phyloP scores from a whole-genome alignment of 176 grass and related monocot genomes.

The Oryza meridionalis region DNA sequence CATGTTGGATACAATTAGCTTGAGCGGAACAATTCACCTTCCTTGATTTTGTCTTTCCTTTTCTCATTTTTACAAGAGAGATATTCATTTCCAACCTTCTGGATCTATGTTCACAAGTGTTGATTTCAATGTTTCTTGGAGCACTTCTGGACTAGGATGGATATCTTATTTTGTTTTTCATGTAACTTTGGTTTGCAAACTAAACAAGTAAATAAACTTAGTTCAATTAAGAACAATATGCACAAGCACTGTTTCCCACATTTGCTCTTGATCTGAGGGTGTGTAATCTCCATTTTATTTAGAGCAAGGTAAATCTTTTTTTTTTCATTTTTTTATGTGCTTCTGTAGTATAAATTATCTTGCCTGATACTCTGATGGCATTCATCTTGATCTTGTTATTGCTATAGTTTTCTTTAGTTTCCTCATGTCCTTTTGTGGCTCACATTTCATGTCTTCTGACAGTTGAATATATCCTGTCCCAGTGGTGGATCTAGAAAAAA shows the following conservation, averaged over 20 bases:
- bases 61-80: not conserved
- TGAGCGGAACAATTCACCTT: not conserved
- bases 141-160: not conserved
- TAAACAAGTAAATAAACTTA: slow-evolving; percentile 2
- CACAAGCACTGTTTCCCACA: not conserved
- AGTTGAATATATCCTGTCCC: not conserved
- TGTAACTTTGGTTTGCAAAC: not conserved
- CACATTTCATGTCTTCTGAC: slow-evolving; percentile 14
- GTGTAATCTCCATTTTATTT: not conserved
- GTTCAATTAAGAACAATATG: not conserved
- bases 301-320: not conserved
- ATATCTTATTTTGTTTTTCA: not conserved
- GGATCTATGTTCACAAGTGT: not conserved
- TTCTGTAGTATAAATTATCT: slow-evolving; percentile 1
- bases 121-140: slow-evolving; percentile 5
- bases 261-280: not conserved
- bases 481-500: too few species aligned
- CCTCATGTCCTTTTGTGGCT: not conserved
- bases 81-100: not conserved
- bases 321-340: not conserved
- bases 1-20: slow-evolving; percentile 3
- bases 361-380: not conserved
- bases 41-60: not conserved
- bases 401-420: slow-evolving; percentile 8
- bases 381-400: slow-evolving; percentile 1